Conservation (phyloP, 2,329 filamentous ascomycete species). For the Ascochyta pisi region DNA sequence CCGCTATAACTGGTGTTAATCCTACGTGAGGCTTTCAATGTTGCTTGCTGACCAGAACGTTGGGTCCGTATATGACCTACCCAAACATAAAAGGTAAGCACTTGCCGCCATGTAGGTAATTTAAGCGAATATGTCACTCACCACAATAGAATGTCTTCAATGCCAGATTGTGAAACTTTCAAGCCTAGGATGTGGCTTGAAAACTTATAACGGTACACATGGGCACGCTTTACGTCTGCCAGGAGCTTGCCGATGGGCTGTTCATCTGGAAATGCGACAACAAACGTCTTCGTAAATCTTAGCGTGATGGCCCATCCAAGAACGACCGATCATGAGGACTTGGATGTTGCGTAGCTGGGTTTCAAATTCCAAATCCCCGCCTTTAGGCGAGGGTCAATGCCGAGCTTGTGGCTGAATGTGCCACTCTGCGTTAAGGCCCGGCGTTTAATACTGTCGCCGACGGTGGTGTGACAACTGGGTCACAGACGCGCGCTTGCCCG, state of each 20-base stretch:
- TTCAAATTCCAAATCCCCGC: not conserved
- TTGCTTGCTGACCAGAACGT: not conserved
- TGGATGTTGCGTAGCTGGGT: not conserved
- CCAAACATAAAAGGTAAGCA: not conserved
- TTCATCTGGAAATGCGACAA: slow-evolving; percentile 1
- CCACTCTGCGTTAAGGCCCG: not conserved
- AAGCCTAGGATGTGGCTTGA: not conserved
- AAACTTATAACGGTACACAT: not conserved
- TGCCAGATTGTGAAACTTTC: not conserved
- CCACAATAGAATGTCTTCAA: not conserved
- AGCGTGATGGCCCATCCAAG: not conserved
- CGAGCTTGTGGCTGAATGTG: not conserved
- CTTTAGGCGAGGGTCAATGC: not conserved
- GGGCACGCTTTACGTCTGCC: not conserved
- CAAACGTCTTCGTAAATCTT: not conserved
- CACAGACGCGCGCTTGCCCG: slow-evolving; percentile 1
- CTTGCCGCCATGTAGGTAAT: not conserved
- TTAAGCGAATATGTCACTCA: too few species aligned
- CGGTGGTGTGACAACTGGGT: not conserved
- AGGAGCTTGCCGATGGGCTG: not conserved
- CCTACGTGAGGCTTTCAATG: not conserved
- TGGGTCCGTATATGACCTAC: not conserved
- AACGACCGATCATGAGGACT: not conserved
- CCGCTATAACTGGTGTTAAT: not conserved
- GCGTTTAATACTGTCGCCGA: not conserved